phyloP scores from a whole-genome alignment of 371 early-diverging fungal species.

The Apophysomyces elegans region DNA sequence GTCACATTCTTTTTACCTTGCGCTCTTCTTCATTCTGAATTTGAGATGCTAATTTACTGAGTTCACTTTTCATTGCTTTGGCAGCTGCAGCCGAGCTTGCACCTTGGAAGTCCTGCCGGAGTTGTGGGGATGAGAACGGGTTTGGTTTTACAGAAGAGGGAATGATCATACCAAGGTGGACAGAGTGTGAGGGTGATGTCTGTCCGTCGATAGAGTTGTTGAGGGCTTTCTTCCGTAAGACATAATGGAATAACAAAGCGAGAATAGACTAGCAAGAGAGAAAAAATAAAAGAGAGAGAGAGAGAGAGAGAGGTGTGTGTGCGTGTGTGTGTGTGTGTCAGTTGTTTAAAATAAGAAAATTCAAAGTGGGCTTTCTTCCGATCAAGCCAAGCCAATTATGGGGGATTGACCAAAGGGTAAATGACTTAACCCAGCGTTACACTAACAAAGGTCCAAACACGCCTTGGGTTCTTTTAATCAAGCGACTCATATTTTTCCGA shows the following conservation, averaged over 20 bases:
- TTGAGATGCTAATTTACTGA: slow-evolving; percentile 56
- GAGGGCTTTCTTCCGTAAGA: slow-evolving; percentile 44
- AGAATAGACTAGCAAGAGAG: background rate
- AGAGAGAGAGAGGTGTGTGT: background rate
- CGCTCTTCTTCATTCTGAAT: slow-evolving; percentile 58
- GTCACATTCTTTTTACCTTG: slow-evolving; percentile 46
- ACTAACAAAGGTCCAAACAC: background rate
- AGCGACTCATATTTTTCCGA: slow-evolving; percentile 2
- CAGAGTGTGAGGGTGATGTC: slow-evolving; percentile 63
- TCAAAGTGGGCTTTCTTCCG: slow-evolving; percentile 8
- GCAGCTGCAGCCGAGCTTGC: slow-evolving; percentile 71
- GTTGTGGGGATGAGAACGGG: background rate
- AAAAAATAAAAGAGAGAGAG: slow-evolving; percentile 12
- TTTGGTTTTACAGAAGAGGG: background rate
- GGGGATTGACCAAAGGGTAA: background rate
- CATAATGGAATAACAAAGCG: slow-evolving; percentile 5
- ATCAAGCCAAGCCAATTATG: slow-evolving; percentile 6
- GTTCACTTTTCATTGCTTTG: slow-evolving; percentile 67
- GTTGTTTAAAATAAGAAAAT: background rate
- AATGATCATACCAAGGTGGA: slow-evolving; percentile 57
- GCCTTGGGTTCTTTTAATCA: background rate
- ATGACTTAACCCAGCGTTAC: background rate
- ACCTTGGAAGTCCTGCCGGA: slow-evolving; percentile 63
- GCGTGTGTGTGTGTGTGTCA: background rate
- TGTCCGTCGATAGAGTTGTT: slow-evolving; percentile 33